Evolutionary conservation across 805 yeast species (phyloP), one percentile per base, ranked within the genome.

Genomic region (Wickerhamiella allomyrinae): DNA sequence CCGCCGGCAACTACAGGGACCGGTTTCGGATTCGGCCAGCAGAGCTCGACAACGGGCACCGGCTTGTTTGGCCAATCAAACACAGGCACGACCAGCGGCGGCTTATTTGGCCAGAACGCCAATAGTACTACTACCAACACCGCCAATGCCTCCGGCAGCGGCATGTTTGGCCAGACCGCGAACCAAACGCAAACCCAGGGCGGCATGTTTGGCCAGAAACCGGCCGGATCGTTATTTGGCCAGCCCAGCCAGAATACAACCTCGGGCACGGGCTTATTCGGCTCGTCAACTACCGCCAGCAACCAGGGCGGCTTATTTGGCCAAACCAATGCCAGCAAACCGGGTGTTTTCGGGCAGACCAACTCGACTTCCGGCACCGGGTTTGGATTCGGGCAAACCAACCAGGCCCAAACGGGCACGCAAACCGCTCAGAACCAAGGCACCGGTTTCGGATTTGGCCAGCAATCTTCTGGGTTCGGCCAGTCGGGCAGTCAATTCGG

Each of bases 81-180:
- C 43, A 22, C 31, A 20, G 36, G 17, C 13, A 33, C 21, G 22
- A 41, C 23, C 8, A 37, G 50, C 41, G 46, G 48, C 7, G 49
- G 51, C 5, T 24, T 47, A 19, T 54, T 55, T 36, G 53, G 54
- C 14, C 49, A 49, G 44, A 40, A 27, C 13, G 39, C 41, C 11
- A 40, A 41, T 20, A n/a, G 34, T 21, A 21, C 29, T 19, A 23
- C 29, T 13, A 15, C 33, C 1, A 8, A 45, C 46, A 34, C n/a
- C 29, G 15, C 34, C 29, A 24, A 19, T 14, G 29, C 29, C 25
- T 29, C 27, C 11, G 40, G 41, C 6, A 34, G 38, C 19, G 45
- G 50, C n/a, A 24, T 47, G 8, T 48, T 66, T 47, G 68, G 68
- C 22, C 52, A 53, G 33, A 47, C 49, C 8, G 24, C 35, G 3